Percentiles rank a stretch among this genome's conserved stretches.
phyloP scores from a whole-genome alignment of 2,329 filamentous ascomycete genomes.

The Aureobasidium musti region DNA sequence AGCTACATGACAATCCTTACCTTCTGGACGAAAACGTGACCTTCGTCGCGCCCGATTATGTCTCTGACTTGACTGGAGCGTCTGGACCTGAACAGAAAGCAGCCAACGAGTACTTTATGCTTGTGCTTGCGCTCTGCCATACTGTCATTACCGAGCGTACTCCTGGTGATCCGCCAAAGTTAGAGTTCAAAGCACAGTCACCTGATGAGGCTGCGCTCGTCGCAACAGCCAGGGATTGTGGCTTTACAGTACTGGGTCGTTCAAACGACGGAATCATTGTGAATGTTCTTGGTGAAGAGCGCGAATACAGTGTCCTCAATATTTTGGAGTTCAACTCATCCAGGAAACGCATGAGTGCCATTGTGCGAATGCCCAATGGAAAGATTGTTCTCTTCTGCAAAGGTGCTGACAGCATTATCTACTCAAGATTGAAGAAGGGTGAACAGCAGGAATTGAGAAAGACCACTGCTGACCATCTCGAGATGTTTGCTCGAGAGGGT shows the following conservation, averaged over 20 bases:
- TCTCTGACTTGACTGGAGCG: constrained; percentile 76
- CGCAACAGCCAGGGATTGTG: constrained; percentile 89
- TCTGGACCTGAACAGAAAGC: constrained; percentile 73
- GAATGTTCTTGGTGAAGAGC: constrained; percentile 83
- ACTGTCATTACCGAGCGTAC: constrained; percentile 90
- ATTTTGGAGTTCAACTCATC: constrained; percentile 97
- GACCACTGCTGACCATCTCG: constrained; percentile 87
- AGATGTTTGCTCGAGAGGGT: constrained; percentile 95
- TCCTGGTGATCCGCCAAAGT: constrained; percentile 85
- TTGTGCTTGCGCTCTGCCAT: constrained; percentile 92
- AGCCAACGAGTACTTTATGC: constrained; percentile 88
- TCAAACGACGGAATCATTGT: constrained; percentile 78
- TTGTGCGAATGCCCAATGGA: constrained; percentile 90
- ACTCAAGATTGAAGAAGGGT: constrained; percentile 80
- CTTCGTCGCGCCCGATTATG: constrained; percentile 87
- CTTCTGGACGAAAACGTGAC: constrained; percentile 86
- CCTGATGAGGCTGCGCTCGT: constrained; percentile 95
- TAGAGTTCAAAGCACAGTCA: constrained; percentile 95
- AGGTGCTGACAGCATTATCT: constrained; percentile 96
- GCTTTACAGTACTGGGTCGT: constrained; percentile 85
- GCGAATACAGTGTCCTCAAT: constrained; percentile 83
- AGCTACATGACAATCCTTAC: constrained; percentile 85
- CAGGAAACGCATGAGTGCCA: constrained; percentile 96
- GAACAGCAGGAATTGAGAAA: constrained; percentile 82
- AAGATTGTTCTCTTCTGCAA: constrained; percentile 94